Evolutionary conservation across 164 flowering plant species (phyloP), one percentile per base, ranked within the genome.

Genomic region (Paratinospora sagittata): DNA sequence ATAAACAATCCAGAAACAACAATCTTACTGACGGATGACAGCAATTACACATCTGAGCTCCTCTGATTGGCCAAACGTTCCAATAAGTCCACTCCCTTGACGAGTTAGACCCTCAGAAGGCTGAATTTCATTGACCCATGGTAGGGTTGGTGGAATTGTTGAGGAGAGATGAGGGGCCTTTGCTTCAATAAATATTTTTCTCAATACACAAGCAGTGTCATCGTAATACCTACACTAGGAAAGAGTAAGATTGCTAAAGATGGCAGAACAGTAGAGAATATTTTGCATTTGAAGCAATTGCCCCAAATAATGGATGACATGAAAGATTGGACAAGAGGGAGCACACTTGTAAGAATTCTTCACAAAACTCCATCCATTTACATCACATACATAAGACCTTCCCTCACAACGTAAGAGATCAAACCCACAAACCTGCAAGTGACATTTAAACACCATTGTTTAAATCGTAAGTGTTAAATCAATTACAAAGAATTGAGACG

Each of bases 361-460:
- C 66, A 96, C 99, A 79, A 96, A 96, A 74, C 99, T 96, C 99
- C 99, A 96, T 64, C 99, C 99, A 81, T 96, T 96, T 70, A 96
- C 99, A 86, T 96, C 99, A 83, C 98, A 96, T 30, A 96, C 99
- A 84, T 91, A 96, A 63, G 99, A 96, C 14, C 97, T 84, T 39
- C 99, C 99, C 73, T 92, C 98, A 66, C 92, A 87, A 17, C 99
- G 96, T 84, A 96, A 78, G 61, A 96, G 95, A 82, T 96, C 99
- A 84, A 96, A 96, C 27, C 98, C 99, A 84, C 99, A 96, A 80
- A 96, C 99, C 99, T 96, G 85, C 65, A 58, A 72, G 69, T 49
- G 34, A 37, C 21, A 68, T 55, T 70, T 52, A 65, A 45, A 61
- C 41, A 52, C 5, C 24, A 69, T 0, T 10, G 30, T 21, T 13